Conservation (phyloP, 2,329 filamentous ascomycete genomes). For the Juglanconis sp. region DNA sequence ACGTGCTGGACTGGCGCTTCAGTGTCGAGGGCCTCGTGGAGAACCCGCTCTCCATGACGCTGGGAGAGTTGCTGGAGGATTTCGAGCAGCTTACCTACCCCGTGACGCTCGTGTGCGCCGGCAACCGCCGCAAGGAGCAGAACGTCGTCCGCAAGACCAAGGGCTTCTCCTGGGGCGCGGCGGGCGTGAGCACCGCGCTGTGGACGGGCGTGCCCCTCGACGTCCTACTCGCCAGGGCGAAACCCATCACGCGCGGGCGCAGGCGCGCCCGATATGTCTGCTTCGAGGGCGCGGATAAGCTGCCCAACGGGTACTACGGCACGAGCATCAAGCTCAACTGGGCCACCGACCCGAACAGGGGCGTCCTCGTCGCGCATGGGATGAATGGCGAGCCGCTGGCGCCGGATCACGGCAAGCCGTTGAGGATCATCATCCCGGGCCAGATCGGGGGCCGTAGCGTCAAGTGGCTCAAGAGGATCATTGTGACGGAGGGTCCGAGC, state of each 20-base stretch:
- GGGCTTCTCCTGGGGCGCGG: conserved; percentile 90
- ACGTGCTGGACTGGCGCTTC: conserved; percentile 77
- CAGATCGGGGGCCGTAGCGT: conserved; percentile 91
- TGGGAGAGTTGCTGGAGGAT: conserved; percentile 68
- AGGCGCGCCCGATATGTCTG: conserved; percentile 76
- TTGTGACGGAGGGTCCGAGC: conserved; percentile 74
- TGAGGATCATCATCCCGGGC: conserved; percentile 80
- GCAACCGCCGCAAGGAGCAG: conserved; percentile 89
- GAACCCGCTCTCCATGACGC: conserved; percentile 66
- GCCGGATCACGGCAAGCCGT: conserved; percentile 82
- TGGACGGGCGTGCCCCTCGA: conserved; percentile 80
- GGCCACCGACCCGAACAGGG: conserved; percentile 78
- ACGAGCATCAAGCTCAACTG: conserved; percentile 86
- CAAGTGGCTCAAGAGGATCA: conserved; percentile 84
- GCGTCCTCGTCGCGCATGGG: conserved; percentile 81
- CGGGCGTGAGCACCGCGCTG: conserved; percentile 79
- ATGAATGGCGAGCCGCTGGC: conserved; percentile 84
- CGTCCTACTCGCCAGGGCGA: conserved; percentile 65
- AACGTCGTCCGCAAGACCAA: conserved; percentile 88
- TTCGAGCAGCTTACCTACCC: conserved; percentile 84
- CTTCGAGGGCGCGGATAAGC: conserved; percentile 84
- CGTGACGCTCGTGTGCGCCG: conserved; percentile 85
- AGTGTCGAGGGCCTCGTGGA: conserved; percentile 81
- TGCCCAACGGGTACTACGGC: conserved; percentile 86
- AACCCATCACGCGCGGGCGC: conserved; percentile 36